Evolutionary conservation across 2,329 filamentous ascomycete genomes (phyloP), one percentile per base, ranked within the genome.

Genomic region (Pestalotiopsis sp.): DNA sequence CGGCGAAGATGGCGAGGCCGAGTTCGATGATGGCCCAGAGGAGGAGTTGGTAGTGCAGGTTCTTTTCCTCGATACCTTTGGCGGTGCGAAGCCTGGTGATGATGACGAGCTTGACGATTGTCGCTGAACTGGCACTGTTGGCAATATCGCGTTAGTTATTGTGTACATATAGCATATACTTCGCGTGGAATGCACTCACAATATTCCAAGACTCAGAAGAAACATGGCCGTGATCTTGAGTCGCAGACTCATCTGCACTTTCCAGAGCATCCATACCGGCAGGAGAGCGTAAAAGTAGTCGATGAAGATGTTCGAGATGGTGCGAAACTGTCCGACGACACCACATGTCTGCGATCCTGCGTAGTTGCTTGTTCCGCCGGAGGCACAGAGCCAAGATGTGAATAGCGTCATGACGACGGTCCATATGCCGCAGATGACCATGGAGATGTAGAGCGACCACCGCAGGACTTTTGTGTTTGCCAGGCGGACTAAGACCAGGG

Each of bases 251-350:
- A 79, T 75, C 49, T 74, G 73, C 0, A 75, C 73, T 3, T 75
- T 73, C 68, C 75, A 72, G 13, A 79, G 74, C 60, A 79, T 78
- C 17, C 68, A 72, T 1, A 78, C 62, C 2, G 78, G 78, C 14
- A 78, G 62, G 1, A 79, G 66, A 39, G 78, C 77, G 56, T 78
- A 78, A 65, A 79, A 79, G 66, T 78, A 79, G 69, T 79, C 77
- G 72, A 79, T 78, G 68, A 78, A 73, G 45, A 79, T 77, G 38
- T 79, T 79, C 45, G 75, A 77, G 20, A 76, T 75, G 4, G 76
- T 79, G 56, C 78, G 78, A 66, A 79, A 78, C 64, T 77, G 77
- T 14, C 74, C 75, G 23, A 79, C 71, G 36, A 71, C 67, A 1
- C 70, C 74, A 68, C 78, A 79, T 23, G 72, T 71, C 36, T 69